Evolutionary conservation across 2,329 filamentous ascomycete genomes (phyloP).

Genomic region (Tolypocladium tundrense): DNA sequence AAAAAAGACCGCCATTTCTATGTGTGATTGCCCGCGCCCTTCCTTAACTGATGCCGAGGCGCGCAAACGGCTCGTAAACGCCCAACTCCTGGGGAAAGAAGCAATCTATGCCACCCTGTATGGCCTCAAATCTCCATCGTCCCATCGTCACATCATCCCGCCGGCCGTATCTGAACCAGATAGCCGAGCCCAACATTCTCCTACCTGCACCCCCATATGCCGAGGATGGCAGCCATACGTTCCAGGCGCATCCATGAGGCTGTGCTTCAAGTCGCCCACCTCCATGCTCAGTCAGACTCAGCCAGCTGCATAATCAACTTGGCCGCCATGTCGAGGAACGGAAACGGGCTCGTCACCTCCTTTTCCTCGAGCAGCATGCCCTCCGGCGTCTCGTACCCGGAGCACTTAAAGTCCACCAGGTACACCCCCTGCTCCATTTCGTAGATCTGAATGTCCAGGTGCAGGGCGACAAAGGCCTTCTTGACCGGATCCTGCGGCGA

Average conservation of each 20-base stretch:
- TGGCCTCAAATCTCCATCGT: neutral
- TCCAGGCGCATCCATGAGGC: neutral
- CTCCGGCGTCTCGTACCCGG: slow-evolving; percentile 77
- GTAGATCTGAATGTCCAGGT: slow-evolving; percentile 93
- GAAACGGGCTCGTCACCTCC: slow-evolving; percentile 89
- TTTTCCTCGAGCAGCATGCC: slow-evolving; percentile 78
- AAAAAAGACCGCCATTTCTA: neutral
- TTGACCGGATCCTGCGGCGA: slow-evolving; percentile 29
- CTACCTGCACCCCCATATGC: neutral
- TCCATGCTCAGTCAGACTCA: slow-evolving; percentile 51
- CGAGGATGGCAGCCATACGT: neutral
- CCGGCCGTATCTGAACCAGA: neutral
- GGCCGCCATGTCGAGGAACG: slow-evolving; percentile 88
- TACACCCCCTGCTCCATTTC: slow-evolving; percentile 88
- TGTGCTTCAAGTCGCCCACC: neutral
- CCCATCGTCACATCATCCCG: neutral
- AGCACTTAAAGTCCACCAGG: slow-evolving; percentile 97
- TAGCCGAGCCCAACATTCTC: neutral
- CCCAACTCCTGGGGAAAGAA: neutral
- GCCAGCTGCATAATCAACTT: slow-evolving; percentile 88
- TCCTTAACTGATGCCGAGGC: neutral
- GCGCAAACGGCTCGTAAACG: neutral
- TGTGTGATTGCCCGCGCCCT: neutral
- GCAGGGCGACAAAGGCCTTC: slow-evolving; percentile 71
- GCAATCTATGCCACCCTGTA: neutral